Evolutionary conservation across 2,329 filamentous ascomycete species (phyloP), one percentile per base, ranked within the genome.

Genomic region (Bipolaris victoriae): DNA sequence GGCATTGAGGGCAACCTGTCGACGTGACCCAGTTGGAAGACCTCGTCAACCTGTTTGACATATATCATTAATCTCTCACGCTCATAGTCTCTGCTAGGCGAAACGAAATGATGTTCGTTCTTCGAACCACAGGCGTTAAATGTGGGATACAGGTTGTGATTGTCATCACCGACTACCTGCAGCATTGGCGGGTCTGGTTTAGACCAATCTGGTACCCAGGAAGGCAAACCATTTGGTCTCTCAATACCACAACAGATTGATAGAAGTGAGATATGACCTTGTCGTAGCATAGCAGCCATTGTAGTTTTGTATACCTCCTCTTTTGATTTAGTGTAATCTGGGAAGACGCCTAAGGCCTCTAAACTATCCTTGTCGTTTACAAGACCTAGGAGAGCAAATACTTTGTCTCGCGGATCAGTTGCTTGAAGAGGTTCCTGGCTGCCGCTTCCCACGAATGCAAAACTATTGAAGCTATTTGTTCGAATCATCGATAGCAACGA

Each of bases 321-420:
- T 11, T 31, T 29, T 1, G 35, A 7, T n/a, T 39, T 46, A 7
- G 20, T 29, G 13, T 52, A 64, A 16, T 61, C 46, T 2, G 62
- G 57, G 22, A 53, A 26, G 4, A 63, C 36, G 0, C 51, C 57
- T 3, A 48, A 22, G 20, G 1, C 0, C 37, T 44, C 11, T 13
- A 64, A 31, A 18, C 60, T 50, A 9, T 60, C n/a, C 39, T 39
- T 47, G 58, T 66, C 62, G 20, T 15, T 44, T 26, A 60, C 48
- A 11, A 66, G 31, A n/a, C 57, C 55, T 29, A 66, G n/a, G 22
- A 66, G 43, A n/a, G 59, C 61, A 22, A 62, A 66, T 11, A 64
- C 49, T 29, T 63, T 66, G n/a, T 66, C 61, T 31, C 44, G 46
- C 16, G 57, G 52, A 20, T 63, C 40, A 9, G 63, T 64, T 24